These are phyloP conservation scores for Orbilia blumenaviensis DNA, from an alignment of 2,329 filamentous ascomycete genomes.

Conservation along the genomic window DNA sequence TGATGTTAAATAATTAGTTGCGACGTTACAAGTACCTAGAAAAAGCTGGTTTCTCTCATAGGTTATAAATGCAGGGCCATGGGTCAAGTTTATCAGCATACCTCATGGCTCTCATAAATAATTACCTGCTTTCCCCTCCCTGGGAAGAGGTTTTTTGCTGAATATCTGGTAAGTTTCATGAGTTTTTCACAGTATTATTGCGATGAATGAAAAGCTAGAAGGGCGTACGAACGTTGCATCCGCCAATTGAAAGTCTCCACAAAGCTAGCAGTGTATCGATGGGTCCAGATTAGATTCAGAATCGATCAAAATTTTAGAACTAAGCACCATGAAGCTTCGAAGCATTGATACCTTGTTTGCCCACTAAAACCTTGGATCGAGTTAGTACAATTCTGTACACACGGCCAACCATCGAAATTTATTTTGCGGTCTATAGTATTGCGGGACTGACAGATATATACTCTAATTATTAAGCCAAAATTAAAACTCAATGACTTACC, in stretches of 20 bases:
- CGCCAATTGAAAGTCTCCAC: neutral
- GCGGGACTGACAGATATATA: neutral
- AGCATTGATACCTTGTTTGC: too few species aligned
- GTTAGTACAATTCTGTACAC: too few species aligned
- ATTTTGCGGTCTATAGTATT: too few species aligned
- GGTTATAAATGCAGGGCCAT: neutral
- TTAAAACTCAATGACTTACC: neutral
- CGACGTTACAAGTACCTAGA: neutral
- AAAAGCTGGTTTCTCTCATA: too few species aligned
- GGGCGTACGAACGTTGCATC: neutral
- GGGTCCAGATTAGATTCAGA: too few species aligned
- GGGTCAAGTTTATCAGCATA: neutral
- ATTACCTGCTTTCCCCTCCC: neutral
- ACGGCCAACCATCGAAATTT: too few species aligned
- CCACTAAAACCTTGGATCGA: too few species aligned
- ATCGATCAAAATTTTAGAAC: too few species aligned
- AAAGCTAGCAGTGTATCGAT: too few species aligned
- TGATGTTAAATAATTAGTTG: too few species aligned
- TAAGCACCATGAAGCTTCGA: too few species aligned
- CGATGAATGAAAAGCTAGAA: too few species aligned
- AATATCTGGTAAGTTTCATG: neutral
- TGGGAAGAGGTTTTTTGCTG: neutral
- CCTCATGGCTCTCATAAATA: neutral
- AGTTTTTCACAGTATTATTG: neutral
- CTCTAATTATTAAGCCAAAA: neutral